These are phyloP conservation scores for Ophiocordyceps camponoti-floridani DNA, from an alignment of 2,329 filamentous ascomycete species.

Conservation along the genomic window DNA sequence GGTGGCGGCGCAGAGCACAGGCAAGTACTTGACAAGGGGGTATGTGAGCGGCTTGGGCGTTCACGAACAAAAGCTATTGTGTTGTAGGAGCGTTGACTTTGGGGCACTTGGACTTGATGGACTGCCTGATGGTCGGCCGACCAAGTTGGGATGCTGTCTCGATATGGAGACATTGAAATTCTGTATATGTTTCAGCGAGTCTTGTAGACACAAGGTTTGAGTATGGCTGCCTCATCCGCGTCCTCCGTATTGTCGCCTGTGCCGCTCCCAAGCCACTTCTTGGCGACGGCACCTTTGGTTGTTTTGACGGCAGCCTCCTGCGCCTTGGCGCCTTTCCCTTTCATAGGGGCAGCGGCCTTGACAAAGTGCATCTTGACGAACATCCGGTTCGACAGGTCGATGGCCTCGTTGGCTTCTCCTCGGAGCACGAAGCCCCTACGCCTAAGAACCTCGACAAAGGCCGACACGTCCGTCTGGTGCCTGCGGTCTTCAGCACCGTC, in stretches of 20 bases:
- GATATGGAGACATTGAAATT: not conserved
- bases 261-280: slow-evolving; percentile 21
- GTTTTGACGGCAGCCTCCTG: slow-evolving; percentile 34
- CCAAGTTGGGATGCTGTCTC: not conserved
- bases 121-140: not conserved
- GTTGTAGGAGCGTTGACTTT: no score
- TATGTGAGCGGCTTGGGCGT: not conserved
- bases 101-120: no score
- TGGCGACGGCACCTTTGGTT: slow-evolving; percentile 35
- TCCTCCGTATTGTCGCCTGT: slow-evolving; percentile 38
- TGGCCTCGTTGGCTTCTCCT: slow-evolving; percentile 36
- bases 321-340: slow-evolving; percentile 51
- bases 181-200: slow-evolving; percentile 35
- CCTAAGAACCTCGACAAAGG: slow-evolving; percentile 69
- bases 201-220: slow-evolving; percentile 97
- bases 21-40: not conserved
- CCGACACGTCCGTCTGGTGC: slow-evolving; percentile 68
- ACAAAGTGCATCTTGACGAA: slow-evolving; percentile 95
- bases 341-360: slow-evolving; percentile 58
- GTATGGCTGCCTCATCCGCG: slow-evolving; percentile 42
- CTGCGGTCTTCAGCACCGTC: slow-evolving; percentile 46
- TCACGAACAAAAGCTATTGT: no score
- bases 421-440: slow-evolving; percentile 75
- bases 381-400: slow-evolving; percentile 90
- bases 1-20: not conserved